phyloP scores from a whole-genome alignment of 768 basidiomycete species.

The Auriscalpium vulgare region DNA sequence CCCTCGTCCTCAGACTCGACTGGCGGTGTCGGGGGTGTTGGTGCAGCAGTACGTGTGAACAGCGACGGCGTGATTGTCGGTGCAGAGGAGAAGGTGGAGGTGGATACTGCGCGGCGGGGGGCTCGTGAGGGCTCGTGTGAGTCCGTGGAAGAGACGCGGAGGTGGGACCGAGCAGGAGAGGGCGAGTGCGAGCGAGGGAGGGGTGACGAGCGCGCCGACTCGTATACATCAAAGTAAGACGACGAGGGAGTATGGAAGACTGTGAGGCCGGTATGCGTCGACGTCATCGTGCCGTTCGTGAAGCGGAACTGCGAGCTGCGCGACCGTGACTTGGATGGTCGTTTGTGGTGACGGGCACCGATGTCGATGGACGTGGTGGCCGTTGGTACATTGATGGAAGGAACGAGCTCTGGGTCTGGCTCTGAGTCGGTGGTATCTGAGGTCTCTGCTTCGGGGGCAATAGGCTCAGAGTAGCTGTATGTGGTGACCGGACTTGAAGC shows the following conservation, averaged over 20 bases:
- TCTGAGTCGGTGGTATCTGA: conserved; percentile 15
- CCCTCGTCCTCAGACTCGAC: not conserved
- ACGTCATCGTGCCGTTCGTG: conserved; percentile 38
- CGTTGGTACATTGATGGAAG: conserved; percentile 13
- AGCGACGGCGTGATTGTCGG: conserved; percentile 20
- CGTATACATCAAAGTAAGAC: conserved; percentile 57
- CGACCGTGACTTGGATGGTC: conserved; percentile 37
- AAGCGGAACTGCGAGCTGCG: conserved; percentile 33
- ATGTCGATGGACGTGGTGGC: conserved; percentile 26
- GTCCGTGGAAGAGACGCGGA: conserved; percentile 10
- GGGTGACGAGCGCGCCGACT: conserved; percentile 56
- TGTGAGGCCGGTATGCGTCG: conserved; percentile 48
- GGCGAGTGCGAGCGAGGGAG: conserved; percentile 26
- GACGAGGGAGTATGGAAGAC: conserved; percentile 76
- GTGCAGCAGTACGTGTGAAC: conserved; percentile 11
- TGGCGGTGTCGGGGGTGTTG: conserved; percentile 4
- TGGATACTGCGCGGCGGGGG: conserved; percentile 9
- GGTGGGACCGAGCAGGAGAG: conserved; percentile 11
- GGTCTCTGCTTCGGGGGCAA: not conserved
- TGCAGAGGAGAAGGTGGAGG: conserved; percentile 14
- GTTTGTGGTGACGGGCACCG: conserved; percentile 19
- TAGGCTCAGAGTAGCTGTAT: not conserved
- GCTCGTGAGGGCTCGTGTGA: conserved; percentile 19
- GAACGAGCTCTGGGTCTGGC: not conserved
- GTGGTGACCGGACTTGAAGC: conserved; percentile 5